Conservation (phyloP, 1,284 basidiomycete species). For the Pholiota adiposa region DNA sequence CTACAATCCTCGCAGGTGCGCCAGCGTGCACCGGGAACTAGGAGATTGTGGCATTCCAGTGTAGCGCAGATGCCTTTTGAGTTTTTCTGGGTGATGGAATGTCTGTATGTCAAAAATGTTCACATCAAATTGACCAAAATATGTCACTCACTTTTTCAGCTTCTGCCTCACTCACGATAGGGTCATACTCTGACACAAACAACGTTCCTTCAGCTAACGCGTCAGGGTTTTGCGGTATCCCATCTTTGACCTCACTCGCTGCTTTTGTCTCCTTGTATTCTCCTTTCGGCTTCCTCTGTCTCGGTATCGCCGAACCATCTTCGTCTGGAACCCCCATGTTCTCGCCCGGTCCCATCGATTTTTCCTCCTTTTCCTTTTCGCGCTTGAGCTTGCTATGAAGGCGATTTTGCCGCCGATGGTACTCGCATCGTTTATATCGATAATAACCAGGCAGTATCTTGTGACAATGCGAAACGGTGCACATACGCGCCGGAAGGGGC, state of each 20-base stretch:
- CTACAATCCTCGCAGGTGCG: conserved; percentile 18
- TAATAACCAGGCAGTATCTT: conserved; percentile 51
- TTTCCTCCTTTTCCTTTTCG: conserved; percentile 18
- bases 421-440: conserved; percentile 56
- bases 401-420: conserved; percentile 56
- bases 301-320: not conserved
- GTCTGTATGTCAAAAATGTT: conserved; percentile 1
- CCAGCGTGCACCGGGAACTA: conserved; percentile 24
- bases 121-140: not conserved
- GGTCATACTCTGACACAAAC: not conserved
- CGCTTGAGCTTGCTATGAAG: conserved; percentile 57
- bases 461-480: conserved; percentile 61
- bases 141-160: not conserved
- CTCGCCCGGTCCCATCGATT: conserved; percentile 34
- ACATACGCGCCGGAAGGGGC: conserved; percentile 48
- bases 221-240: not conserved
- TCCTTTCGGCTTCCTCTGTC: not conserved
- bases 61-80: conserved; percentile 38
- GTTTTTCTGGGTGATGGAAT: too few species aligned
- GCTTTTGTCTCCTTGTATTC: not conserved
- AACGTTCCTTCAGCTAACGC: not conserved
- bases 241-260: not conserved
- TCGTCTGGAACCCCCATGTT: conserved; percentile 15
- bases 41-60: conserved; percentile 47
- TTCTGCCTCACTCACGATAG: not conserved